Evolutionary conservation across 176 grass and related monocot genomes (phyloP).

Genomic region (Carex cristatella): DNA sequence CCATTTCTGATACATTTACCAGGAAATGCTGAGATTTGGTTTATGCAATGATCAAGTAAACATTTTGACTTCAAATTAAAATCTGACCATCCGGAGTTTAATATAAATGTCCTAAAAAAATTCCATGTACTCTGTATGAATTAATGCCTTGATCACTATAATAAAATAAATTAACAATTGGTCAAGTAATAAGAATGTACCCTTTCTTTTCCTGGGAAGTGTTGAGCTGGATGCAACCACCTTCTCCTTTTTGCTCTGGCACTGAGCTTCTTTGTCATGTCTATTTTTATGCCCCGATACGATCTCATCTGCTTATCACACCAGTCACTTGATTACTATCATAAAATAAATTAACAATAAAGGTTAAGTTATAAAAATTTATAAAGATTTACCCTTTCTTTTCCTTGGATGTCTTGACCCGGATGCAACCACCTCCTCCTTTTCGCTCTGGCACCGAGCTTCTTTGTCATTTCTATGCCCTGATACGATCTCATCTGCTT

Average conservation of each 20-base stretch:
- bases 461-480: not conserved
- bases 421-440: not conserved
- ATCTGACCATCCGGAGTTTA: not conserved
- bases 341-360: not conserved
- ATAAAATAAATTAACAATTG: not conserved
- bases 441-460: not conserved
- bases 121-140: not conserved
- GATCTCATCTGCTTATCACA: too few species aligned
- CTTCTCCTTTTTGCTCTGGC: not conserved
- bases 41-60: not conserved
- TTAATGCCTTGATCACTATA: not conserved
- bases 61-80: not conserved
- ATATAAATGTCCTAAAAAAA: not conserved
- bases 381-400: not conserved
- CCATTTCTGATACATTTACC: not conserved
- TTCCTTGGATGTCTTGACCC: not conserved
- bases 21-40: not conserved
- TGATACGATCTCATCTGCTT: not conserved
- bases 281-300: not conserved
- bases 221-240: not conserved
- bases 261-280: not conserved
- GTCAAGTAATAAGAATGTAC: not conserved
- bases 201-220: not conserved
- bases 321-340: not conserved
- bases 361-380: not conserved